Percentiles rank a stretch among this genome's conserved stretches.
Conservation (phyloP, 495 filamentous ascomycete genomes). For the Neurospora hispaniola region DNA sequence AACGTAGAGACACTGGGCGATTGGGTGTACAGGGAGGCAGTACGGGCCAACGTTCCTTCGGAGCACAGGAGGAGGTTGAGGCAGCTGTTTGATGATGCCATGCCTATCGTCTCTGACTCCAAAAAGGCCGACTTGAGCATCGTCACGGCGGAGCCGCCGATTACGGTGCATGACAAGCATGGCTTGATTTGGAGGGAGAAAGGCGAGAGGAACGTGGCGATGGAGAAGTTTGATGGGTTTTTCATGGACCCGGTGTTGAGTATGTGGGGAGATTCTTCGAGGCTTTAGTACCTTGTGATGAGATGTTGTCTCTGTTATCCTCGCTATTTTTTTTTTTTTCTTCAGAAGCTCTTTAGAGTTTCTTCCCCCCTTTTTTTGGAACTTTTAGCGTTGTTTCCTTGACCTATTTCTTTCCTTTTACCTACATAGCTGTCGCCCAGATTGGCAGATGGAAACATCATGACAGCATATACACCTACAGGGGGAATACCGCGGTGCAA, state of each 20-base stretch:
- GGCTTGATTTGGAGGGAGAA: slow-evolving; percentile 12
- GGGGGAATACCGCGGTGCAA: background rate
- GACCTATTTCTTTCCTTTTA: background rate
- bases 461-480: background rate
- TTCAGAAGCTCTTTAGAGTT: background rate
- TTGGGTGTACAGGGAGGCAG: slow-evolving; percentile 27
- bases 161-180: slow-evolving; percentile 13
- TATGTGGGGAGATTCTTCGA: background rate
- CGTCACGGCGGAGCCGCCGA: slow-evolving; percentile 6
- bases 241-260: background rate
- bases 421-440: background rate
- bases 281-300: background rate
- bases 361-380: background rate
- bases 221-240: slow-evolving; percentile 7
- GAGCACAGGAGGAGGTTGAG: slow-evolving; percentile 4
- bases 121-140: slow-evolving; percentile 1
- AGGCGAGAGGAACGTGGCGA: slow-evolving; percentile 6
- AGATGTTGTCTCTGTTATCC: background rate
- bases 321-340: background rate
- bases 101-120: background rate
- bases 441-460: background rate
- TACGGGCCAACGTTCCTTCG: slow-evolving; percentile 3
- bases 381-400: background rate
- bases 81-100: slow-evolving; percentile 13
- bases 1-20: slow-evolving; percentile 19